Percentiles rank a stretch among this genome's conserved stretches.
These are phyloP conservation scores for Quaeritorhiza haematococci DNA, from an alignment of 371 early-diverging fungal species.

Conservation along the genomic window DNA sequence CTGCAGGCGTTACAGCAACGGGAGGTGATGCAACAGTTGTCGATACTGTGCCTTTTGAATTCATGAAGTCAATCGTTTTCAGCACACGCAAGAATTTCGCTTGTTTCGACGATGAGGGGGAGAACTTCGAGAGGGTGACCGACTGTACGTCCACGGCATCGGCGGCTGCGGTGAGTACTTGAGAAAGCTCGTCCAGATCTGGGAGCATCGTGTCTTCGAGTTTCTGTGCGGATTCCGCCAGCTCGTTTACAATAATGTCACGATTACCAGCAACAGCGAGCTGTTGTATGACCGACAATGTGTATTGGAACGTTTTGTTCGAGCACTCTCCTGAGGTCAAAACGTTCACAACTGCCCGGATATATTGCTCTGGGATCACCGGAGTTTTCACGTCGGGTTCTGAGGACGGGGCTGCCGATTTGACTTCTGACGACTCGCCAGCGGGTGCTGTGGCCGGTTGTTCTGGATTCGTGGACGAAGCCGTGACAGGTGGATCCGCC, in stretches of 20 bases:
- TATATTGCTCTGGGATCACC: constrained; percentile 30
- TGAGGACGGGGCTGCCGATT: not conserved
- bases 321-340: constrained; percentile 88
- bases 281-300: constrained; percentile 82
- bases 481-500: not conserved
- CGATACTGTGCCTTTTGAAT: constrained; percentile 19
- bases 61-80: constrained; percentile 87
- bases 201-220: constrained; percentile 62
- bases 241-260: constrained; percentile 70
- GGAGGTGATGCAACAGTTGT: not conserved
- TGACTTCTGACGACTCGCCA: not conserved
- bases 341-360: constrained; percentile 81
- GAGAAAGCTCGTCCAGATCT: constrained; percentile 62
- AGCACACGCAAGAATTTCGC: constrained; percentile 88
- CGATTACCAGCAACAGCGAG: constrained; percentile 69
- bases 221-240: constrained; percentile 63
- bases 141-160: constrained; percentile 60
- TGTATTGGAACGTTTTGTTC: constrained; percentile 89
- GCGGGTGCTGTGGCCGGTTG: constrained; percentile 5
- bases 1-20: not conserved
- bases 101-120: constrained; percentile 76
- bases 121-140: constrained; percentile 53
- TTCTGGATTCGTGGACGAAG: constrained; percentile 9
- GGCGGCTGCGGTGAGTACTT: constrained; percentile 45
- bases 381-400: constrained; percentile 19